Evolutionary conservation across 1,284 basidiomycete genomes (phyloP).

Genomic region (Ustilago cynodontis): DNA sequence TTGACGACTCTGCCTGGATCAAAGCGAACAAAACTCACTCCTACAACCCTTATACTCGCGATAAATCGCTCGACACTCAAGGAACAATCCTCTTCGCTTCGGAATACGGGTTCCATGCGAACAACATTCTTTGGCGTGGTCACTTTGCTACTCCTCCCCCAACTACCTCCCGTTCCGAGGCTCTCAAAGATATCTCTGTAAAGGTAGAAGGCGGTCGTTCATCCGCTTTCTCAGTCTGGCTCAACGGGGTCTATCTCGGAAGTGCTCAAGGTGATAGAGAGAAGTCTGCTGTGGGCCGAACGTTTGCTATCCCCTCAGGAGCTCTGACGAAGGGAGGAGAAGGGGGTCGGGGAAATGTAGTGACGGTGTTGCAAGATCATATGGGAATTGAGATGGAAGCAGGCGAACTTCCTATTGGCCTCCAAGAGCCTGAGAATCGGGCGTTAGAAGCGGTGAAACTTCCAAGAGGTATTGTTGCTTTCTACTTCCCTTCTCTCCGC

Average conservation of each 20-base stretch:
- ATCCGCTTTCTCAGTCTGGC: conserved; percentile 82
- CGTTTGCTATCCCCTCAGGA: conserved; percentile 74
- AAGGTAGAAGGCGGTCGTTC: conserved; percentile 82
- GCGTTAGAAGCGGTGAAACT: conserved; percentile 74
- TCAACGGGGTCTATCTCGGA: conserved; percentile 80
- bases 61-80: conserved; percentile 77
- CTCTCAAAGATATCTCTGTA: conserved; percentile 76
- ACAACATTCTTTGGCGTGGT: conserved; percentile 82
- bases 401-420: conserved; percentile 43
- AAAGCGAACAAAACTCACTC: conserved; percentile 78
- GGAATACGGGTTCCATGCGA: conserved; percentile 75
- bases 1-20: conserved; percentile 73
- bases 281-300: conserved; percentile 42
- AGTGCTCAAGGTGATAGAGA: conserved; percentile 71
- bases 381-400: conserved; percentile 78
- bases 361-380: conserved; percentile 82
- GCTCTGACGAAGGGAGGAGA: conserved; percentile 72
- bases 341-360: conserved; percentile 75
- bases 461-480: conserved; percentile 78
- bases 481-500: conserved; percentile 74
- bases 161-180: conserved; percentile 64
- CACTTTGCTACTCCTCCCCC: conserved; percentile 73
- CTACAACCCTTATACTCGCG: conserved; percentile 75
- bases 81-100: conserved; percentile 72
- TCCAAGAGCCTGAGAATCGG: conserved; percentile 20